A percentile compares a stretch with the other conserved stretches of the same genome.
These are phyloP conservation scores for Sarcomyxa edulis DNA, from an alignment of 768 basidiomycete genomes.

Conservation along the genomic window DNA sequence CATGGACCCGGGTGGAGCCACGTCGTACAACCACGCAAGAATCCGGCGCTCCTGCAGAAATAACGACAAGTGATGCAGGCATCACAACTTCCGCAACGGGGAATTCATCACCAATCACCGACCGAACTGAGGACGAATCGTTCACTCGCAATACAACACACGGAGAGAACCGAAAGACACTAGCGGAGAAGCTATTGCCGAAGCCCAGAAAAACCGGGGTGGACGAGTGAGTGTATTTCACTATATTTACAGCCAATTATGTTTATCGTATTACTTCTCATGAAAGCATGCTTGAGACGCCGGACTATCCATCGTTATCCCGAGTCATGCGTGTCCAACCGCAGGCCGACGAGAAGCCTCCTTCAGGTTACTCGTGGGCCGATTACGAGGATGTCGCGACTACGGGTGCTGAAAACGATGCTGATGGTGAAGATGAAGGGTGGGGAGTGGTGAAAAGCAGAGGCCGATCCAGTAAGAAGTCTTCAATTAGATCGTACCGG, in stretches of 20 bases:
- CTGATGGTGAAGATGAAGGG: slow-evolving; percentile 70
- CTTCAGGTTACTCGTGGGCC: slow-evolving; percentile 65
- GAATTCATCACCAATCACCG: slow-evolving; percentile 30
- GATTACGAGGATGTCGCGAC: slow-evolving; percentile 68
- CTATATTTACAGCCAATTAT: slow-evolving; percentile 1
- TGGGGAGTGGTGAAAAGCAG: slow-evolving; percentile 75
- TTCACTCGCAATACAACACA: slow-evolving; percentile 14
- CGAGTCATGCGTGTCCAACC: slow-evolving; percentile 69
- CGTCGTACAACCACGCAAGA: too few species aligned
- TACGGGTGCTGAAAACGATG: slow-evolving; percentile 42
- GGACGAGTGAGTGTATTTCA: slow-evolving; percentile 52
- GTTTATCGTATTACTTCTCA: slow-evolving; percentile 7
- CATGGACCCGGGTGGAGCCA: slow-evolving; percentile 70
- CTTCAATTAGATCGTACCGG: neutral
- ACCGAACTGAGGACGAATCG: slow-evolving; percentile 23
- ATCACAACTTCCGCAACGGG: slow-evolving; percentile 40
- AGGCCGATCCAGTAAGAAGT: slow-evolving; percentile 34
- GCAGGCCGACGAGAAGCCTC: slow-evolving; percentile 50
- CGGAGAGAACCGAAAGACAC: slow-evolving; percentile 31
- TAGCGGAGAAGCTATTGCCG: slow-evolving; percentile 62
- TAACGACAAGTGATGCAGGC: slow-evolving; percentile 46
- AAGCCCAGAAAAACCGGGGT: slow-evolving; percentile 61
- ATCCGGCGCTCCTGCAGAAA: slow-evolving; percentile 28
- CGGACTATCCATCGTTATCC: slow-evolving; percentile 49
- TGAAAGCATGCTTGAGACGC: slow-evolving; percentile 57